Base-by-base conservation (phyloP, 2,329 filamentous ascomycete species). In the Arthrobotrys sphaeroides region DNA sequence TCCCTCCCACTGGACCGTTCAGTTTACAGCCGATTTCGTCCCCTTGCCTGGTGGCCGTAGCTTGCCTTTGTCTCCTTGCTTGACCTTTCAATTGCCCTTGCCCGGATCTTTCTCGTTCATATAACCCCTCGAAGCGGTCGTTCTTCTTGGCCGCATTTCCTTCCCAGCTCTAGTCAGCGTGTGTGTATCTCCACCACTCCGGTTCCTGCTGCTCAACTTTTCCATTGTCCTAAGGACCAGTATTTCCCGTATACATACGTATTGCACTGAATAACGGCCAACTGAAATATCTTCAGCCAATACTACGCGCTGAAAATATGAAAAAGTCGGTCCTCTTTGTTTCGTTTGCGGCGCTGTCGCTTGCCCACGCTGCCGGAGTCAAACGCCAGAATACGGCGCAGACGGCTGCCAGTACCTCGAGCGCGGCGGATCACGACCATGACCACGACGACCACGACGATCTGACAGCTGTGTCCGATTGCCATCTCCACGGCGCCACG, bases 401-500 rank as follows among this genome's bases (percentile, higher is more conserved):
- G 49, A 42, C 49, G 12, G n/a, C n/a, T n/a, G n/a, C n/a, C n/a
- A n/a, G n/a, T n/a, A 62, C 69, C 13, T 61, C 69, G 31, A 62
- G 51, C 22, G 43, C 53, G 5, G 38, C 31, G 18, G 69, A 55
- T 45, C 47, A 47, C 12, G 51, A 55, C 16, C 51, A 40, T n/a
- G 36, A 40, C 12, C 36, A 55, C 18, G 51, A 55, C 18, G 51
- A 55, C 7, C 51, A 55, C 51, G 51, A 55, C 9, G 45, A 36
- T 20, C 16, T 74, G 2, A 74, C 69, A 13, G 69, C 62, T 9
- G 61, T 74, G 43, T 62, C 69, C 5, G 33, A 31, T n/a, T 67
- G 69, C 24, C 69, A 74, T 33, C 40, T 74, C n/a, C 69, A 74
- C 20, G 69, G 60, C 3, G 51, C 69, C 20, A 74, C 61, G 33